These are phyloP conservation scores for Umbelopsis isabellina DNA, from an alignment of 192 early-diverging fungal genomes.

Conservation along the genomic window DNA sequence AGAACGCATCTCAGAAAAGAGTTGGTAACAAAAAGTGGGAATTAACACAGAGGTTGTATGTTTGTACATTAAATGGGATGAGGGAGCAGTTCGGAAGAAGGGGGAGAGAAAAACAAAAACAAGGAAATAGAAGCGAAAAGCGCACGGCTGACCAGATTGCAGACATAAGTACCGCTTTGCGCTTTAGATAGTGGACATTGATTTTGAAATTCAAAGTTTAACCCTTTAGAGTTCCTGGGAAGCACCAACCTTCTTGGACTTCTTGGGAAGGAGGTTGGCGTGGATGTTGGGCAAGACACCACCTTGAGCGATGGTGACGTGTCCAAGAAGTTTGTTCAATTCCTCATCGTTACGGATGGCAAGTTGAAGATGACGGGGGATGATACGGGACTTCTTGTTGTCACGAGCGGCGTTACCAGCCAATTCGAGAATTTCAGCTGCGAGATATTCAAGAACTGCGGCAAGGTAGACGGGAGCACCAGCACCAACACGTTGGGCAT, in stretches of 20 bases:
- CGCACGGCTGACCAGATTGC: slow-evolving; percentile 2
- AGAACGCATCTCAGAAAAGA: slow-evolving; percentile 15
- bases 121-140: slow-evolving; percentile 10
- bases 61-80: slow-evolving; percentile 22
- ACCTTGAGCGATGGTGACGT: slow-evolving; percentile 89
- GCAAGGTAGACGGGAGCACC: slow-evolving; percentile 95
- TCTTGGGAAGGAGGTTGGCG: slow-evolving; percentile 81
- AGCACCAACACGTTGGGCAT: slow-evolving; percentile 90
- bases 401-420: slow-evolving; percentile 95
- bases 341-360: slow-evolving; percentile 97
- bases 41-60: slow-evolving; percentile 24
- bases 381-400: slow-evolving; percentile 95
- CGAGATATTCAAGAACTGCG: slow-evolving; percentile 94
- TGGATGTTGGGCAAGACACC: slow-evolving; percentile 96
- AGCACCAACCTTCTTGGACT: slow-evolving; percentile 68
- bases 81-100: slow-evolving; percentile 11
- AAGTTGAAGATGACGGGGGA: slow-evolving; percentile 92
- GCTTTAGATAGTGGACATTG: slow-evolving; percentile 12
- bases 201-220: not conserved
- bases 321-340: slow-evolving; percentile 86
- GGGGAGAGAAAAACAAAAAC: slow-evolving; percentile 15
- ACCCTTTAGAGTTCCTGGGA: slow-evolving; percentile 65
- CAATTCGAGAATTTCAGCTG: slow-evolving; percentile 95
- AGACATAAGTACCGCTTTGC: not conserved
- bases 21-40: slow-evolving; percentile 18